Evolutionary conservation across 257 asterid genomes (phyloP), one percentile per base, ranked within the genome.

Genomic region (Solanum pinnatisectum): DNA sequence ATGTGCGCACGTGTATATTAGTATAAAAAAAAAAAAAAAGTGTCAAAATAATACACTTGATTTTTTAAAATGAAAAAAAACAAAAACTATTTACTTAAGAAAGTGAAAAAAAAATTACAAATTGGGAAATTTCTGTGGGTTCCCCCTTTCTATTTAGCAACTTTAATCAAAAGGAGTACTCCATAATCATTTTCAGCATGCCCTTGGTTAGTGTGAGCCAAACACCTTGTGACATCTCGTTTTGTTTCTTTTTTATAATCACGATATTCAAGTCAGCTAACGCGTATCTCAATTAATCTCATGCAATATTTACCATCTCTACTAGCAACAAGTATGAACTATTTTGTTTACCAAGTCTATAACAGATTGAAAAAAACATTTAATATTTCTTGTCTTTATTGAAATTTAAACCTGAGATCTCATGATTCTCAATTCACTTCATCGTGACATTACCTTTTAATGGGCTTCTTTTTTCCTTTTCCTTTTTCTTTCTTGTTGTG

Each of bases 211-310:
- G n/a, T n/a, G 60, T 77, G 84, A n/a, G 35, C 60, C 60, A 25
- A 40, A 39, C 27, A 39, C 11, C 30, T 76, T 37, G 56, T 16
- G n/a, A 16, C 25, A 70, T 32, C n/a, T 13, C 22, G 1, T 14
- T 27, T n/a, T 25, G 1, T 65, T 67, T 11, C 0, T 52, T 16
- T 52, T 56, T 67, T 11, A 67, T 67, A 25, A 0, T 25, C 1
- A 10, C 1, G 1, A 5, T 65, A 11, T 2, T 67, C 0, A 35
- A 14, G 18, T 12, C 10, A 25, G 2, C 0, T 25, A 3, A 6
- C 4, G 0, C 4, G 0, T 13, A 27, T 1, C 36, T 27, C 0
- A 67, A 27, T 25, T n/a, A 65, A 67, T 67, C 2, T 27, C 10
- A 25, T 3, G 9, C 1, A 4, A 11, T 12, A 25, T 25, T 5